Conservation (phyloP, 129 eudicot genomes). For the Chrysanthemum seticuspe region DNA sequence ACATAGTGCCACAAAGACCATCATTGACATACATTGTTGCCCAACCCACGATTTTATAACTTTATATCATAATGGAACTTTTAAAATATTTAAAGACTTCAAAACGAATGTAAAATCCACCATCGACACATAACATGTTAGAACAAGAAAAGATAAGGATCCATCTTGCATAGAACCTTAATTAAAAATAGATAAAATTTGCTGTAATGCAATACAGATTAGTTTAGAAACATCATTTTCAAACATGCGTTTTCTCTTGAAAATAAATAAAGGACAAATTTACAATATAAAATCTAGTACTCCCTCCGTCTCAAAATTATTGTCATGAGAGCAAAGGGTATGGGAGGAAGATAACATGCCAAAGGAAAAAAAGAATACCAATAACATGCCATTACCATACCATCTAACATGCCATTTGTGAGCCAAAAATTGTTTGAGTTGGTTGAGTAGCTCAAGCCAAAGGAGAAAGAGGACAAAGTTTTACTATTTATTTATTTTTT, state of each 20-base stretch:
- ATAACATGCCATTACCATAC: too few species aligned
- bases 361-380: too few species aligned
- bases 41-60: conserved; percentile 40
- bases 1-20: conserved; percentile 23
- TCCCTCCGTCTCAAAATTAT: too few species aligned
- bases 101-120: conserved; percentile 3
- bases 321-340: too few species aligned
- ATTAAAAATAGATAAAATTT: conserved; percentile 6
- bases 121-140: conserved; percentile 13
- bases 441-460: too few species aligned
- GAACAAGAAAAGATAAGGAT: conserved; percentile 24
- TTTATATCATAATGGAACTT: conserved; percentile 31
- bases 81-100: neutral
- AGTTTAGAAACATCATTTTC: neutral
- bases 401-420: too few species aligned
- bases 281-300: too few species aligned
- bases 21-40: conserved; percentile 24
- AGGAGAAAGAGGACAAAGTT: too few species aligned
- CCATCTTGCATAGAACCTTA: neutral
- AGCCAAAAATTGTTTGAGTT: too few species aligned
- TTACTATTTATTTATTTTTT: too few species aligned
- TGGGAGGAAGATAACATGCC: too few species aligned
- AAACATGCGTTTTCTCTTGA: neutral
- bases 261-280: too few species aligned
- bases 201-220: conserved; percentile 5